These are phyloP conservation scores for Ophiobolus disseminans DNA, from an alignment of 2,329 filamentous ascomycete species.

Conservation along the genomic window DNA sequence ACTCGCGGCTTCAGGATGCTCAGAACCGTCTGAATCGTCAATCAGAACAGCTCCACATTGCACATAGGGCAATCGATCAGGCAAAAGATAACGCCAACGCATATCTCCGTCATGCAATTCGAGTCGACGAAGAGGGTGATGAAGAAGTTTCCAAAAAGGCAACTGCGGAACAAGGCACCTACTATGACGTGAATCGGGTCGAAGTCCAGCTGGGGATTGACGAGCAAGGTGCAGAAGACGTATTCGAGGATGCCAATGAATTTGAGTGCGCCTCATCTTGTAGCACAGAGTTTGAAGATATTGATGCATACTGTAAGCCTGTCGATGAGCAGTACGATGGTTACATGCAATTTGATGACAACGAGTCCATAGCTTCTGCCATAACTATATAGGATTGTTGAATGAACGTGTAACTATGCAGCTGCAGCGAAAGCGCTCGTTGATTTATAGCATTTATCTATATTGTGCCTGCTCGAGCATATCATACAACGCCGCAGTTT, in stretches of 20 bases:
- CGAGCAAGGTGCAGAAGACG: neutral
- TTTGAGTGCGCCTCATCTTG: too few species aligned
- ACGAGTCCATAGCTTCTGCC: neutral
- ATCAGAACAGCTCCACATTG: constrained; percentile 8
- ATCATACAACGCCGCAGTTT: constrained; percentile 1
- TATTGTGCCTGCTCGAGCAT: too few species aligned
- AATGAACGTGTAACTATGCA: neutral
- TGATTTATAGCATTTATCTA: too few species aligned
- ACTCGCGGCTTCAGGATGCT: constrained; percentile 3
- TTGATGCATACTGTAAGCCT: constrained; percentile 4
- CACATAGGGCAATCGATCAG: constrained; percentile 3
- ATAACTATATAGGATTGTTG: neutral
- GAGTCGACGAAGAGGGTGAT: neutral
- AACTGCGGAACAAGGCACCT: constrained; percentile 2
- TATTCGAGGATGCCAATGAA: constrained; percentile 2
- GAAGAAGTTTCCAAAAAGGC: neutral
- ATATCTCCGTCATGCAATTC: constrained; percentile 6
- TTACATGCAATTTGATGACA: neutral
- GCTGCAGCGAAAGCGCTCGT: too few species aligned
- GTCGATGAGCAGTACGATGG: neutral
- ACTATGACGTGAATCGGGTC: constrained; percentile 5
- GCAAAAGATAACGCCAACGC: constrained; percentile 1
- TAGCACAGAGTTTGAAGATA: constrained; percentile 10
- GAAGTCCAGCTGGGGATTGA: neutral
- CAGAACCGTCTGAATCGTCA: constrained; percentile 2